These are phyloP conservation scores for Rhizopogon rudus DNA, from an alignment of 768 basidiomycete genomes.

Conservation along the genomic window DNA sequence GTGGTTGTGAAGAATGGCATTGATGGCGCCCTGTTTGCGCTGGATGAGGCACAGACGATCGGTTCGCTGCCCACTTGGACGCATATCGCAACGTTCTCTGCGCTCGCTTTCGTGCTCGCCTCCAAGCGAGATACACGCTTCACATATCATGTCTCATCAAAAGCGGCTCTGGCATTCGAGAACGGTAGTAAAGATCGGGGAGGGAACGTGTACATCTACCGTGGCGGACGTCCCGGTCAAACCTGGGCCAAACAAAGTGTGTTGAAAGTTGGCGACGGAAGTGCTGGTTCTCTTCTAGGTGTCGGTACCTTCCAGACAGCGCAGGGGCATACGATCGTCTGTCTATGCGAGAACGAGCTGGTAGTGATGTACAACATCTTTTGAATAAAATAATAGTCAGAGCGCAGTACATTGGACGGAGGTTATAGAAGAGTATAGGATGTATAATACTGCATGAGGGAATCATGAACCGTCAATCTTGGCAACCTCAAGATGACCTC, in stretches of 20 bases:
- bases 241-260: slow-evolving; percentile 78
- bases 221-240: slow-evolving; percentile 43
- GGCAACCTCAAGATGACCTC: slow-evolving; percentile 21
- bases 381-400: slow-evolving; percentile 18
- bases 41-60: slow-evolving; percentile 28
- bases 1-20: slow-evolving; percentile 68
- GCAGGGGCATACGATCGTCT: slow-evolving; percentile 44
- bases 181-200: slow-evolving; percentile 61
- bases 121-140: slow-evolving; percentile 89
- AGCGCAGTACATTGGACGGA: slow-evolving; percentile 27
- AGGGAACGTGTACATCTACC: slow-evolving; percentile 87
- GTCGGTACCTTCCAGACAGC: slow-evolving; percentile 47
- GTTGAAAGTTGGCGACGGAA: slow-evolving; percentile 65
- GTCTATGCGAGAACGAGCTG: slow-evolving; percentile 74
- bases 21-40: slow-evolving; percentile 62
- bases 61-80: slow-evolving; percentile 44
- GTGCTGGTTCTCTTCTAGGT: slow-evolving; percentile 73
- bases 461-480: slow-evolving; percentile 30
- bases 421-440: slow-evolving; percentile 31
- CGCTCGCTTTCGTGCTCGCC: slow-evolving; percentile 89
- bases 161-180: slow-evolving; percentile 79
- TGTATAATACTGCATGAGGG: slow-evolving; percentile 31
- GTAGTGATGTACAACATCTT: slow-evolving; percentile 47
- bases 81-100: slow-evolving; percentile 82
- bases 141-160: slow-evolving; percentile 61